phyloP scores from a whole-genome alignment of 257 asterid genomes.

The Nicotiana otophora region DNA sequence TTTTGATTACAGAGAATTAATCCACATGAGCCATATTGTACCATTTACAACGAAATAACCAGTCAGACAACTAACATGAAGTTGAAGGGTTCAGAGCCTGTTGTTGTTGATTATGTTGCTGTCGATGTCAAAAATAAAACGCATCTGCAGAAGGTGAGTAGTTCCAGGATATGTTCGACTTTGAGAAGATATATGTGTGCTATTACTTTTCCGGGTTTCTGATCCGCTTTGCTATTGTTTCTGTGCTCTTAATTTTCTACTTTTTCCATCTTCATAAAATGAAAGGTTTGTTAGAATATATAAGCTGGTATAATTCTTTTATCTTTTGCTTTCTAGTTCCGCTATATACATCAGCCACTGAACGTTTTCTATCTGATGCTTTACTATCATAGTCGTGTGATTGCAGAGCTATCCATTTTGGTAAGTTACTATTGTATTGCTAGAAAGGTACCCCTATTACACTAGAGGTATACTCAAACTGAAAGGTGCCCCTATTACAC shows the following conservation, averaged over 20 bases:
- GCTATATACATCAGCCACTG: background rate
- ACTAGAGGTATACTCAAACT: too few species aligned
- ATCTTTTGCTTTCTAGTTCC: background rate
- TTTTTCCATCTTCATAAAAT: too few species aligned
- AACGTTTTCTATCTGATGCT: background rate
- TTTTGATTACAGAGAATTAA: slow-evolving; percentile 53
- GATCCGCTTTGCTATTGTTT: background rate
- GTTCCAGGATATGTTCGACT: background rate
- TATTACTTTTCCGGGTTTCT: background rate
- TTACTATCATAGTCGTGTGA: background rate
- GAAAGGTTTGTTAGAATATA: background rate
- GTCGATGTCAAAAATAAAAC: slow-evolving; percentile 65
- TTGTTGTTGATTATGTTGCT: slow-evolving; percentile 73
- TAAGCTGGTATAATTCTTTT: background rate
- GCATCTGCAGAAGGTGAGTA: slow-evolving; percentile 67
- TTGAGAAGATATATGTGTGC: background rate
- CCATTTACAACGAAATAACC: slow-evolving; percentile 53
- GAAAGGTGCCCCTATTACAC: too few species aligned
- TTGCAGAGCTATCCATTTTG: background rate
- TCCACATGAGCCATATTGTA: slow-evolving; percentile 64
- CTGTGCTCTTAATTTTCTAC: too few species aligned
- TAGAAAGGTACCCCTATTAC: background rate
- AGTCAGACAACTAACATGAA: slow-evolving; percentile 31
- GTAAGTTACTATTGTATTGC: background rate
- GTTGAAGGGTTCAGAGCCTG: slow-evolving; percentile 77